Conservation (phyloP, 352 stramenopile species). For the Globisporangium emineosum region DNA sequence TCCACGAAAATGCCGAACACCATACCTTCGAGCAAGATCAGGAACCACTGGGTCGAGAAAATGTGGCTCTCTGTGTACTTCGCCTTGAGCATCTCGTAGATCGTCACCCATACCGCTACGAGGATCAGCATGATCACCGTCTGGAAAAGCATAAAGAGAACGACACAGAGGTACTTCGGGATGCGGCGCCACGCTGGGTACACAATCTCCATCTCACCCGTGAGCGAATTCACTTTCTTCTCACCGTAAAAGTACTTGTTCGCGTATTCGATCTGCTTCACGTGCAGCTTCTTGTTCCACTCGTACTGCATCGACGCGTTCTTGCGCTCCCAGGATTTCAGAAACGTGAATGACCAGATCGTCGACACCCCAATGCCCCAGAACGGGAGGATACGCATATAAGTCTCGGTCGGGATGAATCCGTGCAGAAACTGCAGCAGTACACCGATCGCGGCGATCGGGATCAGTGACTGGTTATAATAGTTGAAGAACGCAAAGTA, state of each 20-base stretch:
- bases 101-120: constrained; percentile 83
- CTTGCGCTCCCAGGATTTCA: constrained; percentile 81
- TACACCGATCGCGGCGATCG: constrained; percentile 63
- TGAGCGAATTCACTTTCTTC: constrained; percentile 68
- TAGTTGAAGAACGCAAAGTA: constrained; percentile 87
- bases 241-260: constrained; percentile 78
- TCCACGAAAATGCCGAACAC: constrained; percentile 87
- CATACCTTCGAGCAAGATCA: constrained; percentile 79
- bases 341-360: constrained; percentile 77
- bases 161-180: constrained; percentile 73
- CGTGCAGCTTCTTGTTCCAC: constrained; percentile 77
- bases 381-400: constrained; percentile 81
- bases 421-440: constrained; percentile 52
- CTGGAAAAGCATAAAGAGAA: constrained; percentile 81
- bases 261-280: constrained; percentile 84
- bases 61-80: constrained; percentile 73
- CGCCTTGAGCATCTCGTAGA: constrained; percentile 87
- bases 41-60: constrained; percentile 82
- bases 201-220: constrained; percentile 58
- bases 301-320: constrained; percentile 80
- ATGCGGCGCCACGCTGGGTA: constrained; percentile 69
- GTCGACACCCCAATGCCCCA: constrained; percentile 80
- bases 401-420: constrained; percentile 53
- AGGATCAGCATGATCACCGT: constrained; percentile 85
- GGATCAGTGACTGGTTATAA: constrained; percentile 77